Evolutionary conservation across 305 asterid species (phyloP).

Genomic region (Fraxinus sp.): DNA sequence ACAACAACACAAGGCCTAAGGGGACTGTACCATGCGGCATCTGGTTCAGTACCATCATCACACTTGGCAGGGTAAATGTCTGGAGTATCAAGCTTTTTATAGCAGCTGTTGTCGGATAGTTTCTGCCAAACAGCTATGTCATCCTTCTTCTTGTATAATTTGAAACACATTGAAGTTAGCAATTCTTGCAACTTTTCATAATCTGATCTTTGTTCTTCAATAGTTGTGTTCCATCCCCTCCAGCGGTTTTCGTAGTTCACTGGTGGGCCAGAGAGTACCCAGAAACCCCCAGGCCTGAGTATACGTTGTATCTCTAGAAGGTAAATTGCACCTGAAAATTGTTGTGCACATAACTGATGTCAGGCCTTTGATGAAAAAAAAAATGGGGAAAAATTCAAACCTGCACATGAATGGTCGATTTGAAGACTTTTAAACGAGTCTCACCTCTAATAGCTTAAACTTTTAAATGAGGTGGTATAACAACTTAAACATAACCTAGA

Average conservation of each 20-base stretch:
- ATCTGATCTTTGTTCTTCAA: slow-evolving; percentile 70
- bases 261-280: slow-evolving; percentile 98
- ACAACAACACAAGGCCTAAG: slow-evolving; percentile 55
- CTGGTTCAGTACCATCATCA: slow-evolving; percentile 65
- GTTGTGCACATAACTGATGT: not conserved
- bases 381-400: not conserved
- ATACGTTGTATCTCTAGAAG: slow-evolving; percentile 87
- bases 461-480: not conserved
- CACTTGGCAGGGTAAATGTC: slow-evolving; percentile 51
- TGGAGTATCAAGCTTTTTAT: slow-evolving; percentile 41
- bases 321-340: slow-evolving; percentile 77
- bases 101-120: slow-evolving; percentile 43
- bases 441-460: not conserved
- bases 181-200: slow-evolving; percentile 65
- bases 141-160: slow-evolving; percentile 47
- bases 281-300: slow-evolving; percentile 87
- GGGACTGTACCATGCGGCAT: slow-evolving; percentile 72
- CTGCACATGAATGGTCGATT: not conserved
- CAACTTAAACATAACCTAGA: not conserved
- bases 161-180: slow-evolving; percentile 62
- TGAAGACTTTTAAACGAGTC: not conserved
- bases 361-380: not conserved
- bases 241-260: slow-evolving; percentile 82
- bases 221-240: slow-evolving; percentile 93
- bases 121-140: slow-evolving; percentile 78